A percentile compares a stretch with the other conserved stretches of the same genome.
phyloP scores from a whole-genome alignment of 2,329 filamentous ascomycete species.

The Penicillium fuscoglaucum region DNA sequence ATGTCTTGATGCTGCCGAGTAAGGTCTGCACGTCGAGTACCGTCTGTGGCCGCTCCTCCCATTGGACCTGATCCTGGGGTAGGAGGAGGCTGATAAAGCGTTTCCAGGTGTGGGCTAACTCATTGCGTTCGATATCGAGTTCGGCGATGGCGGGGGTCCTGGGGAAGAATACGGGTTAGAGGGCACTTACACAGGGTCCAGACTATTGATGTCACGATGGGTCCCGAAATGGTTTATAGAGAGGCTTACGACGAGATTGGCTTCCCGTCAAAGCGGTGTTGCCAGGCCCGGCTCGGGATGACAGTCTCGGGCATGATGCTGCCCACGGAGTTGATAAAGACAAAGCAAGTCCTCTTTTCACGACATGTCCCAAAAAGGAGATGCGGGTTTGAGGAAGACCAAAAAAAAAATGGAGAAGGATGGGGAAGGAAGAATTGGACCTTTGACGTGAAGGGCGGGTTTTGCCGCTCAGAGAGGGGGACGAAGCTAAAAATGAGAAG shows the following conservation, averaged over 20 bases:
- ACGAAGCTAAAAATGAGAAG: slow-evolving; percentile 7
- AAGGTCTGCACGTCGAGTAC: slow-evolving; percentile 32
- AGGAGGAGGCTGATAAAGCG: slow-evolving; percentile 34
- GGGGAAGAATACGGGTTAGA: background rate
- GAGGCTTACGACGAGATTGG: slow-evolving; percentile 30
- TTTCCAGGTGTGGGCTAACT: slow-evolving; percentile 40
- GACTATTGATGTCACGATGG: background rate
- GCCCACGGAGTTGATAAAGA: slow-evolving; percentile 10
- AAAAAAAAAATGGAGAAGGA: slow-evolving; percentile 1
- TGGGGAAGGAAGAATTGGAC: slow-evolving; percentile 11
- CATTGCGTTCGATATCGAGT: slow-evolving; percentile 43
- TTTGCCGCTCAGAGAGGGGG: slow-evolving; percentile 18
- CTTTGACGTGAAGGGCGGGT: slow-evolving; percentile 18
- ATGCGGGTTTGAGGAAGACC: slow-evolving; percentile 12
- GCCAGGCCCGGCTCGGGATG: slow-evolving; percentile 20
- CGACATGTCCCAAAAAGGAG: slow-evolving; percentile 19
- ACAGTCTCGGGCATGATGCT: slow-evolving; percentile 23
- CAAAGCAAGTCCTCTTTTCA: slow-evolving; percentile 8
- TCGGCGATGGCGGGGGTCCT: slow-evolving; percentile 34
- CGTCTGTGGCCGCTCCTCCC: slow-evolving; percentile 31
- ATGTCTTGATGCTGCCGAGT: slow-evolving; percentile 29
- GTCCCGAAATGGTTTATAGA: background rate
- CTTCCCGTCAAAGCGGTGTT: slow-evolving; percentile 33
- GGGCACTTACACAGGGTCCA: background rate
- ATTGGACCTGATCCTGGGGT: slow-evolving; percentile 29